Evolutionary conservation across 116 monocot species (phyloP).

Genomic region (Posidonia oceanica): DNA sequence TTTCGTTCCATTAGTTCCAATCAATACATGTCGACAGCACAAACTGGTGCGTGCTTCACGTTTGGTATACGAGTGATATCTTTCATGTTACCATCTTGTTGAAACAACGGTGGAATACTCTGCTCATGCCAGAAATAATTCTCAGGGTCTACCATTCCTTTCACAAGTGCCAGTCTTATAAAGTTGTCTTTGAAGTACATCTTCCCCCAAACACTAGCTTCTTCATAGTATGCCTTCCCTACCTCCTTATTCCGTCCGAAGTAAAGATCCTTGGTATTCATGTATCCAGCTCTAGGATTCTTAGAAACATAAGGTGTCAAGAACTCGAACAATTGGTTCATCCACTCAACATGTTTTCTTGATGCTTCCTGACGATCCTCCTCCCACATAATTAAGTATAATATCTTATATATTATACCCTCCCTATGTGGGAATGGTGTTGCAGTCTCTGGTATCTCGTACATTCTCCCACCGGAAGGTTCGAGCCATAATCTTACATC

Average conservation of each 20-base stretch:
- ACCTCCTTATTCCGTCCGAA: conserved; percentile 16
- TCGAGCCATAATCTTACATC: too few species aligned
- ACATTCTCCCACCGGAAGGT: too few species aligned
- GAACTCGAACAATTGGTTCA: conserved; percentile 15
- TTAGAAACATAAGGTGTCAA: conserved; percentile 30
- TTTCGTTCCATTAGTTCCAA: too few species aligned
- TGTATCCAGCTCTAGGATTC: conserved; percentile 27
- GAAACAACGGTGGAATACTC: conserved; percentile 31
- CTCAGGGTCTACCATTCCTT: conserved; percentile 22
- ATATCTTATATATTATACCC: too few species aligned
- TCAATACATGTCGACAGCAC: too few species aligned
- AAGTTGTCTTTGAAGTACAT: conserved; percentile 32
- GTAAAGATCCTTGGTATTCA: conserved; percentile 32
- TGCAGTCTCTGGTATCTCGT: too few species aligned
- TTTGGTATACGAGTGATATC: too few species aligned
- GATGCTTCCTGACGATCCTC: background rate
- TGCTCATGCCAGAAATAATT: conserved; percentile 38
- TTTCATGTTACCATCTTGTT: background rate
- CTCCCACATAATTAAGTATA: too few species aligned
- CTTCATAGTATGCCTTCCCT: background rate
- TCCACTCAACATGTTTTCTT: conserved; percentile 4
- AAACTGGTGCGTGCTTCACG: too few species aligned
- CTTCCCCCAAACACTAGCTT: conserved; percentile 14
- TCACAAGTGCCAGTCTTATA: conserved; percentile 18
- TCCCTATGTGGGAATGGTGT: too few species aligned